These are phyloP conservation scores for Mycena olivaceomarginata DNA, from an alignment of 768 basidiomycete genomes.

Conservation along the genomic window DNA sequence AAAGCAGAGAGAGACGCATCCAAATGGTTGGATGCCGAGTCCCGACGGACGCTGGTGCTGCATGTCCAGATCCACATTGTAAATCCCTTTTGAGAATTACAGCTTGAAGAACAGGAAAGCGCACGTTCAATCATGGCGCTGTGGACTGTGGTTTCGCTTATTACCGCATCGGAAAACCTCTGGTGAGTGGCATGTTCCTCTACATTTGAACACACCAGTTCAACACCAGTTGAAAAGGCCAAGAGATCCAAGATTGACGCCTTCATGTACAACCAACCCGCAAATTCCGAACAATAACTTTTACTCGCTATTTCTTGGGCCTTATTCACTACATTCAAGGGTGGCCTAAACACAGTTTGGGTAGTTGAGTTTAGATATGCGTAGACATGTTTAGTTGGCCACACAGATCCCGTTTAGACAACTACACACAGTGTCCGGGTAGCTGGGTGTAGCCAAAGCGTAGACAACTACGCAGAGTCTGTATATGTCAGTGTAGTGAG, in stretches of 20 bases:
- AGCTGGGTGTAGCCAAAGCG: too few species aligned
- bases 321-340: too few species aligned
- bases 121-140: slow-evolving; percentile 74
- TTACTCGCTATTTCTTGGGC: too few species aligned
- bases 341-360: too few species aligned
- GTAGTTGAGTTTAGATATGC: too few species aligned
- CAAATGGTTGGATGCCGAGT: slow-evolving; percentile 84
- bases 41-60: slow-evolving; percentile 77
- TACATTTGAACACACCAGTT: not conserved
- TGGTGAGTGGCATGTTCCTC: not conserved
- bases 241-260: not conserved
- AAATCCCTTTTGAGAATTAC: slow-evolving; percentile 71
- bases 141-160: slow-evolving; percentile 68
- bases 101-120: slow-evolving; percentile 67
- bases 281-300: too few species aligned
- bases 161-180: not conserved
- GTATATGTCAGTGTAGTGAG: too few species aligned
- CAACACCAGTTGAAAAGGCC: too few species aligned
- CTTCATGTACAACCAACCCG: not conserved
- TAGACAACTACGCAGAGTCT: too few species aligned
- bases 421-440: too few species aligned
- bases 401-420: too few species aligned
- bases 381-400: too few species aligned
- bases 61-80: slow-evolving; percentile 83
- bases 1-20: slow-evolving; percentile 74